These are phyloP conservation scores for Platanthera zijinensis DNA, from an alignment of 106 monocot species.

Conservation along the genomic window DNA sequence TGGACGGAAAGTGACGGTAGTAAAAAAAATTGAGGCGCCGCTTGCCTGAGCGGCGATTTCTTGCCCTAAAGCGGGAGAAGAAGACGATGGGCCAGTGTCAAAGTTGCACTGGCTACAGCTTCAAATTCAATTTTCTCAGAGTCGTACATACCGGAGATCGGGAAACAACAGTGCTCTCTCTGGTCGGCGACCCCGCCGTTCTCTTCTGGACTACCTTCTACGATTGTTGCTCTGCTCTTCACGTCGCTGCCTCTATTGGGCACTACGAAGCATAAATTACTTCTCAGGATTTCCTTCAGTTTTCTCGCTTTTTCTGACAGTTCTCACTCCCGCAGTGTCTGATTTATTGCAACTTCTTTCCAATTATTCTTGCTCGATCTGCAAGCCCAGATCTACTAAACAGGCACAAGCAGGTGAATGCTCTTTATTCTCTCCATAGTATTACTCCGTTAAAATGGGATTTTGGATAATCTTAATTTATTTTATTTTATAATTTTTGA, in stretches of 20 bases:
- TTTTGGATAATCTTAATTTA: not conserved
- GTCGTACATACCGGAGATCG: constrained; percentile 32
- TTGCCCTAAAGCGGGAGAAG: not conserved
- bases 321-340: constrained; percentile 4
- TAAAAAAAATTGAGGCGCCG: too few species aligned
- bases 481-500: too few species aligned
- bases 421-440: not conserved
- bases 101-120: constrained; percentile 25
- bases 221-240: constrained; percentile 46
- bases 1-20: too few species aligned
- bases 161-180: constrained; percentile 10
- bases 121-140: constrained; percentile 29
- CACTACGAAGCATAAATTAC: constrained; percentile 25
- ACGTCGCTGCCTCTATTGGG: constrained; percentile 56
- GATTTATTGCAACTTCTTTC: constrained; percentile 31
- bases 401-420: constrained; percentile 47
- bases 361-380: constrained; percentile 30
- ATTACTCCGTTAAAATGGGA: not conserved
- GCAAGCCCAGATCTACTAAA: constrained; percentile 32
- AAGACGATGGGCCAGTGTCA: constrained; percentile 32
- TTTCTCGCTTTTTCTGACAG: not conserved
- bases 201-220: constrained; percentile 27
- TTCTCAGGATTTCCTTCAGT: not conserved
- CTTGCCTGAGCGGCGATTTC: not conserved
- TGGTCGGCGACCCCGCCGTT: constrained; percentile 18